Conservation (phyloP, 2,329 filamentous ascomycete species). For the Ampelomyces quisqualis region DNA sequence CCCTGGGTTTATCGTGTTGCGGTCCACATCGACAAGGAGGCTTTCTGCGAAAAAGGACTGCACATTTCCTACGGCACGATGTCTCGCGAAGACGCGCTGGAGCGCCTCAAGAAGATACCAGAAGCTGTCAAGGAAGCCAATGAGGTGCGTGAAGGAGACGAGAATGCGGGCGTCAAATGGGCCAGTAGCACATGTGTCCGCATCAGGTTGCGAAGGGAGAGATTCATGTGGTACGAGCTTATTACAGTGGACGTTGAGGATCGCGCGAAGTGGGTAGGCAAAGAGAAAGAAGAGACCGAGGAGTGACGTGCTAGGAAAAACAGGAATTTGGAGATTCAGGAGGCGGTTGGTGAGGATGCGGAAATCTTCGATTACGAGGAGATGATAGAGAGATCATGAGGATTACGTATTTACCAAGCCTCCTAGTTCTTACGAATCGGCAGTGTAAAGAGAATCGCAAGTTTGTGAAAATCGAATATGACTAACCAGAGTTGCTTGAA, state of each 20-base stretch:
- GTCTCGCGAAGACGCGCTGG: neutral
- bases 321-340: neutral
- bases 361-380: neutral
- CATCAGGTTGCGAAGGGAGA: neutral
- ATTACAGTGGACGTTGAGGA: neutral
- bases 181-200: neutral
- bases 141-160: neutral
- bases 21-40: neutral
- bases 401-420: neutral
- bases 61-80: neutral
- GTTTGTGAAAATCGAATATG: too few relatives aligned
- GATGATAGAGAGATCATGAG: neutral
- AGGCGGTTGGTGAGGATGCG: neutral
- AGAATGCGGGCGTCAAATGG: neutral
- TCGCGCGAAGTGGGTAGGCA: neutral
- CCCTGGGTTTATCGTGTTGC: neutral
- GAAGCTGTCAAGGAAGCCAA: neutral
- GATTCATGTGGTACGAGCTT: constrained; percentile 1
- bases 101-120: neutral
- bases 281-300: neutral
- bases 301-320: neutral
- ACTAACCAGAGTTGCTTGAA: too few relatives aligned
- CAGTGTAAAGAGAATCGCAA: too few relatives aligned
- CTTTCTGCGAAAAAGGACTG: neutral
- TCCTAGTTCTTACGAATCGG: too few relatives aligned